Evolutionary conservation across 306 rosid species (phyloP), one percentile per base, ranked within the genome.

Genomic region (Psophocarpus tetragonolobus): DNA sequence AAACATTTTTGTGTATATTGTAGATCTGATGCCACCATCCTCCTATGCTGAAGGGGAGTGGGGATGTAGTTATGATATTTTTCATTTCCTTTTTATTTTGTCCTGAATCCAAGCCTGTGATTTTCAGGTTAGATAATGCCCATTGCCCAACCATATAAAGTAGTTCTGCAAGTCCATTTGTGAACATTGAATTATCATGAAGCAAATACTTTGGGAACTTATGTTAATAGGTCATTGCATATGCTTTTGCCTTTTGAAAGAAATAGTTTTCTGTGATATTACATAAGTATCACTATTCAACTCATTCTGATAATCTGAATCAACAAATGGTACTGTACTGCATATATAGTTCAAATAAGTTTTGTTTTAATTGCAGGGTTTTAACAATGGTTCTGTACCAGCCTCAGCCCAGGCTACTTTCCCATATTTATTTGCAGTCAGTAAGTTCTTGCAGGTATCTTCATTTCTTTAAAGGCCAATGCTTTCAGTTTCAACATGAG

Each of bases 401-500:
- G 88, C 89, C 57, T 85, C 92, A 30, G 82, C 91, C 20, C 98
- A 95, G 84, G 97, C 96, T 79, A 83, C 96, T 72, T 95, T 89
- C 85, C 97, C 96, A 57, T 95, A 95, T 84, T 14, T 78, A 68
- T 95, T 95, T 87, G 85, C 91, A 53, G 97, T 91, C 78, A 92
- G 92, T 89, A 92, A 95, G 84, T 92, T 74, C 85, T 83, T 95
- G 91, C 98, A 95, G 98, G 97, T 95, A 87, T 62, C 0, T 27
- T 20, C 64, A 42, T 83, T 42, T 3, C 27, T 47, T 73, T 65
- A 38, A 58, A 42, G 67, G 74, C 26, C 11, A 29, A 76, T 21
- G 63, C 56, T 27, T 65, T 27, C 74, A 27, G 26, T 26, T 21
- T 82, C 20, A 33, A 21, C 58, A 20, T 17, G 14, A 38, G 33